Evolutionary conservation across 179 eudicot genomes (phyloP).

Genomic region (Silene noctiflora): DNA sequence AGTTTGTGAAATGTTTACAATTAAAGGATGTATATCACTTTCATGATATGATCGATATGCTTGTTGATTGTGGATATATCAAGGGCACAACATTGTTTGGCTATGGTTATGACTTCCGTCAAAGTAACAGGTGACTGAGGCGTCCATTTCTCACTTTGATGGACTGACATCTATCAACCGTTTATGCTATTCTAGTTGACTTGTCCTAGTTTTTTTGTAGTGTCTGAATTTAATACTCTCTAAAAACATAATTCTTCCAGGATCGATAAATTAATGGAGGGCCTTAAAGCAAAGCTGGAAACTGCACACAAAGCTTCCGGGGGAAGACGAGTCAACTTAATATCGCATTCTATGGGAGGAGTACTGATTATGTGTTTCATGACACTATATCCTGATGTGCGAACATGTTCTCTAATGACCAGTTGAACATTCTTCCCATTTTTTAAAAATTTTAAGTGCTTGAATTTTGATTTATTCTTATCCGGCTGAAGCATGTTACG

Average conservation of each 20-base stretch:
- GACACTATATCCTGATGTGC: constrained; percentile 69
- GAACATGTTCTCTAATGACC: constrained; percentile 26
- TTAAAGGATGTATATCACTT: constrained; percentile 81
- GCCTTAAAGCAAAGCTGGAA: constrained; percentile 66
- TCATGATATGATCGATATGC: constrained; percentile 97
- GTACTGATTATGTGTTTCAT: constrained; percentile 75
- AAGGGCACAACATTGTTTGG: constrained; percentile 97
- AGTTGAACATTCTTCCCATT: constrained; percentile 16
- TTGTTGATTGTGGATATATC: constrained; percentile 74
- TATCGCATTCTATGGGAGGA: constrained; percentile 99
- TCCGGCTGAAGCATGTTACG: background rate
- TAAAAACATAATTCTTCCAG: constrained; percentile 30
- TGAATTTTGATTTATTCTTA: background rate
- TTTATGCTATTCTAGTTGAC: constrained; percentile 1
- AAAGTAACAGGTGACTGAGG: constrained; percentile 72
- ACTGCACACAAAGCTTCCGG: constrained; percentile 81
- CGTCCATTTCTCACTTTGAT: background rate
- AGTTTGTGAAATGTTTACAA: constrained; percentile 63
- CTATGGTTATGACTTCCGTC: constrained; percentile 94
- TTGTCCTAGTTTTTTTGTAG: background rate
- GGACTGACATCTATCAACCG: background rate
- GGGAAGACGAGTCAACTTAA: constrained; percentile 80
- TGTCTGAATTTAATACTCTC: background rate
- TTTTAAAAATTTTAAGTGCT: background rate
- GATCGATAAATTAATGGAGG: constrained; percentile 73